Conservation (phyloP, 257 asterid genomes). For the Vinca minor region DNA sequence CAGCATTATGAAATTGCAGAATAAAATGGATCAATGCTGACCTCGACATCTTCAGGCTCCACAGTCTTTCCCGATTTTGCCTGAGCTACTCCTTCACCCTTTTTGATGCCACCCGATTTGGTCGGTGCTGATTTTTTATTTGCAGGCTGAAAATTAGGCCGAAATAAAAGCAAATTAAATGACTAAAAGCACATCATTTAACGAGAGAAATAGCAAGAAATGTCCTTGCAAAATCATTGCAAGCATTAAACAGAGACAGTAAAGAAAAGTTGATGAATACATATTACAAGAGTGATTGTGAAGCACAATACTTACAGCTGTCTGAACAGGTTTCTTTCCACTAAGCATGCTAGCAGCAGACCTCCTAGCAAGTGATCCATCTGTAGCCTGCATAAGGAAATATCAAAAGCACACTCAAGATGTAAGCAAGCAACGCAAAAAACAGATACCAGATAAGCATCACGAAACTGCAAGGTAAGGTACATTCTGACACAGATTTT, state of each 20-base stretch:
- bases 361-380: slow-evolving; percentile 55
- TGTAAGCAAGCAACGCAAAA: background rate
- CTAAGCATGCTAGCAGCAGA: slow-evolving; percentile 99
- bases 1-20: slow-evolving; percentile 9
- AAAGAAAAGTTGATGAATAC: too few species aligned
- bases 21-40: slow-evolving; percentile 10
- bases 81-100: slow-evolving; percentile 67
- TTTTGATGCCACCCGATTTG: slow-evolving; percentile 54
- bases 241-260: background rate
- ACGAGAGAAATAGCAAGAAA: too few species aligned
- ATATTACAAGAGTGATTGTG: background rate
- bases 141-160: slow-evolving; percentile 47
- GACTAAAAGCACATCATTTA: too few species aligned
- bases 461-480: too few species aligned
- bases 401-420: background rate
- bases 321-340: slow-evolving; percentile 65
- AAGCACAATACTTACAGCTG: slow-evolving; percentile 55
- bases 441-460: too few species aligned
- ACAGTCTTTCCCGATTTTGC: slow-evolving; percentile 51
- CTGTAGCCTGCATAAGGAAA: slow-evolving; percentile 46
- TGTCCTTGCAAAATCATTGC: background rate
- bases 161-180: slow-evolving; percentile 8
- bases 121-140: slow-evolving; percentile 59
- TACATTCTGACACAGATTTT: background rate
- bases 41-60: slow-evolving; percentile 92